Percentiles rank a stretch among this genome's conserved stretches.
Evolutionary conservation across 2,329 filamentous ascomycete species (phyloP).

Genomic region (Malbranchea zuffiana): DNA sequence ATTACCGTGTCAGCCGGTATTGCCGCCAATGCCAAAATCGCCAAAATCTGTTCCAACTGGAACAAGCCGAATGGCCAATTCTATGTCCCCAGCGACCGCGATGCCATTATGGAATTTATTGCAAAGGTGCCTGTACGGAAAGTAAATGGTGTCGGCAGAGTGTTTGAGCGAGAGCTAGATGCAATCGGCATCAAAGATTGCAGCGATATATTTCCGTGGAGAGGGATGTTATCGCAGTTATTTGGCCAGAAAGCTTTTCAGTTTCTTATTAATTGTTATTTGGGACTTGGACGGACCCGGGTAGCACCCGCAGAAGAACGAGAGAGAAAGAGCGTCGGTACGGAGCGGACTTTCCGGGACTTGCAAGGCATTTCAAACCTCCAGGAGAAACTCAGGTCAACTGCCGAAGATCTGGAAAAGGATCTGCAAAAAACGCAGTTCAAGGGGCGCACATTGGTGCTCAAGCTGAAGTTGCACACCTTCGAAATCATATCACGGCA

Average conservation of each 20-base stretch:
- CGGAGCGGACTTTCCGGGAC: slow-evolving; percentile 82
- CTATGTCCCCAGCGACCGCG: slow-evolving; percentile 58
- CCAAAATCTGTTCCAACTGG: slow-evolving; percentile 89
- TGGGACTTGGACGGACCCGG: slow-evolving; percentile 75
- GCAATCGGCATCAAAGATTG: slow-evolving; percentile 81
- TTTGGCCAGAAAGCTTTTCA: slow-evolving; percentile 88
- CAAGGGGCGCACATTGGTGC: slow-evolving; percentile 78
- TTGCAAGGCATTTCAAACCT: slow-evolving; percentile 58
- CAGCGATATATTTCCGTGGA: slow-evolving; percentile 70
- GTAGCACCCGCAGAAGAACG: slow-evolving; percentile 81
- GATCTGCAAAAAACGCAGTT: slow-evolving; percentile 69
- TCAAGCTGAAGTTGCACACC: slow-evolving; percentile 90
- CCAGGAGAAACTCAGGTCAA: slow-evolving; percentile 65
- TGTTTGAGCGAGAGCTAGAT: slow-evolving; percentile 80
- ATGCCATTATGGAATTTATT: slow-evolving; percentile 77
- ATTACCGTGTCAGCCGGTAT: slow-evolving; percentile 93
- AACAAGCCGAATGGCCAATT: slow-evolving; percentile 97
- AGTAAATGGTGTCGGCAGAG: slow-evolving; percentile 88
- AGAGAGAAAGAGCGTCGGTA: slow-evolving; percentile 86
- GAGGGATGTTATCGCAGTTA: slow-evolving; percentile 61
- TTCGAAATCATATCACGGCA: slow-evolving; percentile 88
- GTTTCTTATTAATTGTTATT: slow-evolving; percentile 72
- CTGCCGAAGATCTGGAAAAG: slow-evolving; percentile 74
- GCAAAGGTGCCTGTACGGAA: slow-evolving; percentile 71
- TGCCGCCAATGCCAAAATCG: slow-evolving; percentile 81